phyloP scores from a whole-genome alignment of 805 yeast species.

The Monosporozyma unispora region DNA sequence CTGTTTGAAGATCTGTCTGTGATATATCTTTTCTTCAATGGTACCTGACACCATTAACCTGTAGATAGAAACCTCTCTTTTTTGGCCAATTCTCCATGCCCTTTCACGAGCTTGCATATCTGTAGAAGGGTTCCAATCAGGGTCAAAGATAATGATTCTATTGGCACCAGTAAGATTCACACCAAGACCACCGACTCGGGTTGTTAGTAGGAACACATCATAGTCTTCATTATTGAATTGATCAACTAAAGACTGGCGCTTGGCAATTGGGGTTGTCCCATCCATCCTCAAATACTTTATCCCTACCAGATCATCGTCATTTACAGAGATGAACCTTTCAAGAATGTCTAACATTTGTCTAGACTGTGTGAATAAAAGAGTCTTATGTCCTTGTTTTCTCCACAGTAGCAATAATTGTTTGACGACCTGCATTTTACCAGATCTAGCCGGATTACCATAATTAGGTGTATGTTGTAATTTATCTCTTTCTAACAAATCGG shows the following conservation, averaged over 20 bases:
- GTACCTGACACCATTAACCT: conserved; percentile 90
- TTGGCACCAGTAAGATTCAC: conserved; percentile 92
- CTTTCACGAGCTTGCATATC: conserved; percentile 95
- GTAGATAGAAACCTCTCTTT: conserved; percentile 82
- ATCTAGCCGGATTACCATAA: conserved; percentile 51
- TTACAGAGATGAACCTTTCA: conserved; percentile 49
- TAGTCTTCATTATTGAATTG: conserved; percentile 54
- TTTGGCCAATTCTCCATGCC: conserved; percentile 96
- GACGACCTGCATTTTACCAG: conserved; percentile 90
- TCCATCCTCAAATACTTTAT: conserved; percentile 78
- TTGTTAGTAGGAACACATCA: conserved; percentile 73
- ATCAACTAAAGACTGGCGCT: conserved; percentile 74
- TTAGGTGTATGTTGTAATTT: conserved; percentile 23
- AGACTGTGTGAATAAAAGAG: conserved; percentile 84
- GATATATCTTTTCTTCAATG: conserved; percentile 93
- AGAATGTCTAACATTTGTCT: conserved; percentile 87
- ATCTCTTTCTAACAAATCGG: conserved; percentile 59
- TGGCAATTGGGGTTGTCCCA: conserved; percentile 76
- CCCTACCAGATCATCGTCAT: conserved; percentile 28
- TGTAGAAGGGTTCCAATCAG: conserved; percentile 98
- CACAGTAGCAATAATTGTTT: conserved; percentile 66
- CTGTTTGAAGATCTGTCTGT: conserved; percentile 93
- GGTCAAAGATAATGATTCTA: conserved; percentile 87
- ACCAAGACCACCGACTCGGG: conserved; percentile 94
- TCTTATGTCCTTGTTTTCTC: conserved; percentile 68